Evolutionary conservation across 1,139 yeast genomes (phyloP), one percentile per base, ranked within the genome.

Genomic region (Maudiozyma humilis): DNA sequence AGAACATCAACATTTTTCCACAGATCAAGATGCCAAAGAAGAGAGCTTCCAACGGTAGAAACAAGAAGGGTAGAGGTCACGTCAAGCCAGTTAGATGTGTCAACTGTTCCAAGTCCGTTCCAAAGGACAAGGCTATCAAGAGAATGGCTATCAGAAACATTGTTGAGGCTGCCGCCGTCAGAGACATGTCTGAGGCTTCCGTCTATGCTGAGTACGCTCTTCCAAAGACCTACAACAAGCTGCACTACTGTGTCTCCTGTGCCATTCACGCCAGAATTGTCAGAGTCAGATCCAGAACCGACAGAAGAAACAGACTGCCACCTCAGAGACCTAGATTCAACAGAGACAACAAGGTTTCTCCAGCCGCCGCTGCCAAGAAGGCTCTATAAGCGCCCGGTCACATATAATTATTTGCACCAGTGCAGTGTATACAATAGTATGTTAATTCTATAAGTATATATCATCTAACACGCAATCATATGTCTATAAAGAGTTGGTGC

Each of bases 1-100:
- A n/a, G n/a, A n/a, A n/a, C n/a, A n/a, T n/a, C n/a, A n/a, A n/a
- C n/a, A n/a, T n/a, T n/a, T n/a, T n/a, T n/a, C n/a, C n/a, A n/a
- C 27, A 23, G 27, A 15, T 29, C 38, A 79, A 76, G 67, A 91
- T 91, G 98, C 96, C 98, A 77, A 91, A 91, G 88, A 91, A 91
- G 97, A 91, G 99, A 88, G 88, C 97, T 76, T 87, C 96, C 93
- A 88, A 88, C 96, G 99, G 99, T 82, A 91, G 98, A 83, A 91
- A 93, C 94, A 91, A 91, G 95, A 88, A 88, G 82, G 98, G 98
- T 73, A 91, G 99, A 86, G 99, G 99, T 72, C 98, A 91, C 95
- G 96, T 86, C 75, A 84, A 85, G 78, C 95, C 96, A 72, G 96
- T 91, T 71, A 89, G 99, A 84, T 91, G 99, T 82, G 85, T 89